A percentile compares a stretch with the other conserved stretches of the same genome.
Conservation (phyloP, 306 rosid species). For the Prinsepia uniflora region DNA sequence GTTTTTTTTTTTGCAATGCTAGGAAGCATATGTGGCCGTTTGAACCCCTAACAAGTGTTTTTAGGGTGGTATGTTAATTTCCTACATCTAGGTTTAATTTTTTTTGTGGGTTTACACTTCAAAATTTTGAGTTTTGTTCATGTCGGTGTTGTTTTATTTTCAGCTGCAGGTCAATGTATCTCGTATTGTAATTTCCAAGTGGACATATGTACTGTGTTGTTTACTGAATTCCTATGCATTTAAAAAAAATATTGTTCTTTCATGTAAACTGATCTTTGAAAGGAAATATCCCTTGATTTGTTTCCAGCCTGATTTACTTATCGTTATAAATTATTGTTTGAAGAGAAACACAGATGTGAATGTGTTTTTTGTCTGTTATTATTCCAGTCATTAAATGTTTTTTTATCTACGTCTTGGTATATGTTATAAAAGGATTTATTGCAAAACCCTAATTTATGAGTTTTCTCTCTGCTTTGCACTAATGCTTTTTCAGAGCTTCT, state of each 20-base stretch:
- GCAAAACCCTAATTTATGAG: background rate
- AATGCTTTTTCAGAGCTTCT: background rate
- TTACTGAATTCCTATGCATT: background rate
- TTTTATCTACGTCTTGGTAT: background rate
- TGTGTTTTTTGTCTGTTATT: background rate
- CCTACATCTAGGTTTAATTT: too few species aligned
- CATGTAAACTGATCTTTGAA: too few species aligned
- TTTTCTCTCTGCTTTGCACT: background rate
- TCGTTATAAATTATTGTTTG: too few species aligned
- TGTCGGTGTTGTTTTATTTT: too few species aligned
- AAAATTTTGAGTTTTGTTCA: background rate
- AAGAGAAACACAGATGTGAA: too few species aligned
- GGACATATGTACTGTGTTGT: background rate
- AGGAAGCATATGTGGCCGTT: background rate
- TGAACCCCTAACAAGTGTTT: background rate
- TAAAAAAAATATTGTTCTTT: too few species aligned
- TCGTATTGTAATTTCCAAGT: too few species aligned
- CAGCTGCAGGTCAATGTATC: too few species aligned
- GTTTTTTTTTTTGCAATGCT: slow-evolving; percentile 11
- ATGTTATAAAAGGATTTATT: background rate
- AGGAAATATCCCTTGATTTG: too few species aligned
- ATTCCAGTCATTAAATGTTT: background rate
- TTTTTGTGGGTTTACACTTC: background rate
- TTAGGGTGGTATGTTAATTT: slow-evolving; percentile 7
- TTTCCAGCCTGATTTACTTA: background rate